phyloP scores from a whole-genome alignment of 495 filamentous ascomycete species.

The Penicillium mononematosum region DNA sequence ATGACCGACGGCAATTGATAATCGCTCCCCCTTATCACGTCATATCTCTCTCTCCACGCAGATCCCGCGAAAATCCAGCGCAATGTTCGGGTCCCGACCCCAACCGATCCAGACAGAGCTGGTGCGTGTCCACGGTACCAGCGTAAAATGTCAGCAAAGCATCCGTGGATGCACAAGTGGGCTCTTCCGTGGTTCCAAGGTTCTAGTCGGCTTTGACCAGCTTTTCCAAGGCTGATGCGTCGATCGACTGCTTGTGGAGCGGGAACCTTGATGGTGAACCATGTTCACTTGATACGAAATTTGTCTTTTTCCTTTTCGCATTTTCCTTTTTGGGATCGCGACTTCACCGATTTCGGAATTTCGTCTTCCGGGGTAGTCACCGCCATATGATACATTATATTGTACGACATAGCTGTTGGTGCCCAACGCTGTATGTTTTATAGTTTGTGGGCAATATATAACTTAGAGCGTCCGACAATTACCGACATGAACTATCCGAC shows the following conservation, averaged over 20 bases:
- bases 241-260: background rate
- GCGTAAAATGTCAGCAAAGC: background rate
- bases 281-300: too few relatives aligned
- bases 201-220: background rate
- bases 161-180: background rate
- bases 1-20: conserved; percentile 20
- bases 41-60: conserved; percentile 5
- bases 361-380: too few relatives aligned
- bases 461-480: background rate
- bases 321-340: too few relatives aligned
- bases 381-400: background rate
- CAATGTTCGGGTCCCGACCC: conserved; percentile 3
- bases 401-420: background rate
- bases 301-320: too few relatives aligned
- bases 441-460: background rate
- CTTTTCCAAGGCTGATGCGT: background rate
- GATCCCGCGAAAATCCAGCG: conserved; percentile 9
- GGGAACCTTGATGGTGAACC: background rate
- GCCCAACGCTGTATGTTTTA: background rate
- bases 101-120: background rate
- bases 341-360: background rate
- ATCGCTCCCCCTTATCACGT: conserved; percentile 16
- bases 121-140: conserved; percentile 1
- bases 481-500: background rate
- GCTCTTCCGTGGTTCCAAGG: too few relatives aligned